Evolutionary conservation across 2,329 filamentous ascomycete species (phyloP).

Genomic region (Colletotrichum shisoi): DNA sequence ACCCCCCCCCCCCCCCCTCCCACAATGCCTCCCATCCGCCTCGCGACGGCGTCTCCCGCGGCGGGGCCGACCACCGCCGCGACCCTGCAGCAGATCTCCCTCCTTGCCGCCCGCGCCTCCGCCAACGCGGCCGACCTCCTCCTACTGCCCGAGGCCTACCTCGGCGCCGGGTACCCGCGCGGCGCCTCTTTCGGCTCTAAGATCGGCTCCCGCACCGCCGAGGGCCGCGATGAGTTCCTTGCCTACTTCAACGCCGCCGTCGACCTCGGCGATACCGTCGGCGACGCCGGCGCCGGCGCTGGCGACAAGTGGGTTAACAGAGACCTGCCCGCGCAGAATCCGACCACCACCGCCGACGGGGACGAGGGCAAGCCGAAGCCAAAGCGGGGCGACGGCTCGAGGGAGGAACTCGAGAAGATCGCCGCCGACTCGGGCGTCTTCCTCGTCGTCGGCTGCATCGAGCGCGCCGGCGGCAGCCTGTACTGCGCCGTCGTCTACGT

Average conservation of each 20-base stretch:
- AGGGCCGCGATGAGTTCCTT: conserved; percentile 82
- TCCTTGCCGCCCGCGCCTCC: conserved; percentile 70
- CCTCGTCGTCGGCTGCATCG: conserved; percentile 79
- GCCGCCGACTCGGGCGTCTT: conserved; percentile 82
- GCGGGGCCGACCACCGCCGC: conserved; percentile 59
- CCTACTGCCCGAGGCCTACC: conserved; percentile 89
- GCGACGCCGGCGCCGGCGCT: conserved; percentile 66
- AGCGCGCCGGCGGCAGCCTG: conserved; percentile 79
- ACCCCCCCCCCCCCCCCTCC: neutral
- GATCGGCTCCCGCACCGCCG: conserved; percentile 72
- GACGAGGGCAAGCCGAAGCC: conserved; percentile 49
- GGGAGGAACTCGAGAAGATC: conserved; percentile 80
- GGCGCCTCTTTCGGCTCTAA: conserved; percentile 78
- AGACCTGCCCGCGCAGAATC: conserved; percentile 55
- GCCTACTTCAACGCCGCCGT: conserved; percentile 80
- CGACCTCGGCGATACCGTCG: conserved; percentile 81
- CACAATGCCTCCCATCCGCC: conserved; percentile 51
- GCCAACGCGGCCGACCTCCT: conserved; percentile 68
- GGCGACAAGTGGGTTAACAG: conserved; percentile 75
- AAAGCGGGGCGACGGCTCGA: conserved; percentile 65
- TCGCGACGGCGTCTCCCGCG: conserved; percentile 65
- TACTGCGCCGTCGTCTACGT: conserved; percentile 88
- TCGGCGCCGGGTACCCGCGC: conserved; percentile 84
- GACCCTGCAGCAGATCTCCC: conserved; percentile 72
- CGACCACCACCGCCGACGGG: conserved; percentile 6